These are phyloP conservation scores for Apiotrichum montevideense DNA, from an alignment of 1,284 basidiomycete genomes.

Conservation along the genomic window DNA sequence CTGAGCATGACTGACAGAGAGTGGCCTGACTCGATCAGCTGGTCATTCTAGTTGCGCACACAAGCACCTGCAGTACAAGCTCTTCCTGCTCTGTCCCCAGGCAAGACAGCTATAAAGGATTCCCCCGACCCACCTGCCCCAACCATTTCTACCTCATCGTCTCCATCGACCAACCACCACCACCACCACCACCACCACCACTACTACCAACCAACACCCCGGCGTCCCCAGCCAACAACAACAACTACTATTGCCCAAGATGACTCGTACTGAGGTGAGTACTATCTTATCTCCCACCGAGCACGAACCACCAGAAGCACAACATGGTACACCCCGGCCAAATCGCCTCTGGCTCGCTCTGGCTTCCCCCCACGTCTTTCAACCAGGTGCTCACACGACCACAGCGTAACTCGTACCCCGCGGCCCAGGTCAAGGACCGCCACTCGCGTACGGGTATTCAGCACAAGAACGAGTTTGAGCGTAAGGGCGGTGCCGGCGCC, in stretches of 20 bases:
- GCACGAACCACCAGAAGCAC: background rate
- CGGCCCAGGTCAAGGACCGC: conserved; percentile 65
- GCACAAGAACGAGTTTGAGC: conserved; percentile 53
- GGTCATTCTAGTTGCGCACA: too few species aligned
- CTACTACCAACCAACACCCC: background rate
- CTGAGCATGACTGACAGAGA: too few species aligned
- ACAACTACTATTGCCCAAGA: conserved; percentile 9
- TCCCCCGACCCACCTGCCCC: background rate
- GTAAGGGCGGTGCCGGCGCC: conserved; percentile 69
- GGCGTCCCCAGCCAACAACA: conserved; percentile 3
- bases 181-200: background rate
- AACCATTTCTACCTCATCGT: background rate
- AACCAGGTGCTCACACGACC: background rate
- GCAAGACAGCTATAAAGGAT: background rate
- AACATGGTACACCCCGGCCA: background rate
- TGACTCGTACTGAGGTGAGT: conserved; percentile 24
- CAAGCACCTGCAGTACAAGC: too few species aligned
- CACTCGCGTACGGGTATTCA: conserved; percentile 68
- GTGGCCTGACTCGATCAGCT: too few species aligned
- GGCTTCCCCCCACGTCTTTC: too few species aligned
- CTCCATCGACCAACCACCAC: background rate
- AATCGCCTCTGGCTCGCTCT: too few species aligned
- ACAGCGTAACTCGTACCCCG: conserved; percentile 57
- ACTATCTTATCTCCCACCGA: background rate
- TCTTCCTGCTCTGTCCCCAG: background rate